Evolutionary conservation across 2,329 filamentous ascomycete genomes (phyloP).

Genomic region (Bisporella sp.): DNA sequence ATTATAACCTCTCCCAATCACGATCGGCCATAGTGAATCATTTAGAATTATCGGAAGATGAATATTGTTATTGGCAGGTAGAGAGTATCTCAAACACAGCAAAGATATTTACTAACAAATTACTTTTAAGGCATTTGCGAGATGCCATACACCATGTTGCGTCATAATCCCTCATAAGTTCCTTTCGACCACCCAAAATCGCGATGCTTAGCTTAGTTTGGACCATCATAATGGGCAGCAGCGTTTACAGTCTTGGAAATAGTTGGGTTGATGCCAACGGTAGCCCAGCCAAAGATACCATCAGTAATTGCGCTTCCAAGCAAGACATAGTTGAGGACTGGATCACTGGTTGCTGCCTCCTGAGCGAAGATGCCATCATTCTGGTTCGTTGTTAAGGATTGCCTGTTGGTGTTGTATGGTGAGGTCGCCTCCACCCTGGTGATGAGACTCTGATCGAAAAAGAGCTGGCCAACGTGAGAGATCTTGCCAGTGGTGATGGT

Average conservation of each 20-base stretch:
- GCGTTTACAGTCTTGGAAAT: neutral
- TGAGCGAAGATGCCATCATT: conserved; percentile 32
- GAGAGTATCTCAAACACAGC: too few relatives aligned
- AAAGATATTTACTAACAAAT: too few relatives aligned
- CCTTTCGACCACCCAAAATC: too few relatives aligned
- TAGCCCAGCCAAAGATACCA: conserved; percentile 48
- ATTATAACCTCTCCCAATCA: too few relatives aligned
- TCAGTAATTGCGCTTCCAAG: conserved; percentile 45
- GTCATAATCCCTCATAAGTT: too few relatives aligned
- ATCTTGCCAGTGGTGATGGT: conserved; percentile 40
- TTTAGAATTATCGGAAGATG: too few relatives aligned
- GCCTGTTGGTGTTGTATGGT: conserved; percentile 37
- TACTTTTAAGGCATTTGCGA: too few relatives aligned
- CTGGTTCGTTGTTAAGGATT: conserved; percentile 9
- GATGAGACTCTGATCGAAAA: conserved; percentile 50
- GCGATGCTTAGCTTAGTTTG: too few relatives aligned
- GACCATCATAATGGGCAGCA: too few relatives aligned
- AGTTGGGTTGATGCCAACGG: conserved; percentile 30
- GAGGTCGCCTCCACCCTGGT: conserved; percentile 35
- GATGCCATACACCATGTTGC: too few relatives aligned
- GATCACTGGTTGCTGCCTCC: conserved; percentile 38
- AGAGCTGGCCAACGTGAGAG: conserved; percentile 50
- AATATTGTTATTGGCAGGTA: too few relatives aligned
- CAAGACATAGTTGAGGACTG: conserved; percentile 48
- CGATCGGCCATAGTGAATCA: too few relatives aligned